Conservation (phyloP, 305 asterid genomes). For the Fraxinus sp. region DNA sequence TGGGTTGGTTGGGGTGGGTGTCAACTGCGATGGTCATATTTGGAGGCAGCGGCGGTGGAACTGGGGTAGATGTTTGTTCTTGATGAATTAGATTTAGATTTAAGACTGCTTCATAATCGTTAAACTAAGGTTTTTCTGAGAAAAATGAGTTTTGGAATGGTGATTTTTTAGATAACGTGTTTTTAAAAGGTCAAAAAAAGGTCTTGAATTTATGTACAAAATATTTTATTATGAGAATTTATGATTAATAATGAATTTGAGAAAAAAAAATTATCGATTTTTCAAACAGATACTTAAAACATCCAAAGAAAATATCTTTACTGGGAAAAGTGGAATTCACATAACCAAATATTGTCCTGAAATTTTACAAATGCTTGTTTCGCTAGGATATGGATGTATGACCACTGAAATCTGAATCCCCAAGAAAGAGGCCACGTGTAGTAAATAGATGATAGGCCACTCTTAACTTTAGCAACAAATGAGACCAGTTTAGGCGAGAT, state of each 20-base stretch:
- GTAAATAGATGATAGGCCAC: not conserved
- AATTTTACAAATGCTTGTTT: not conserved
- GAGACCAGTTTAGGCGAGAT: too few species aligned
- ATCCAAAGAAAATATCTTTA: not conserved
- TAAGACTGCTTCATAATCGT: not conserved
- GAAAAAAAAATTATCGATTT: too few species aligned
- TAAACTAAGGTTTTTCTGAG: not conserved
- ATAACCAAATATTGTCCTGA: not conserved
- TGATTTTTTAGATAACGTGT: too few species aligned
- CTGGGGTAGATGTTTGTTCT: not conserved
- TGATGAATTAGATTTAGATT: too few species aligned
- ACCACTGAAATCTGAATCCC: not conserved
- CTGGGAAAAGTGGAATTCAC: not conserved
- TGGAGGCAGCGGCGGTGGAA: not conserved
- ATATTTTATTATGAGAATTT: too few species aligned
- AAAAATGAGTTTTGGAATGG: too few species aligned
- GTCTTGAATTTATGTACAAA: too few species aligned
- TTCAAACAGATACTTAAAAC: not conserved
- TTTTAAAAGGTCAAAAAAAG: not conserved
- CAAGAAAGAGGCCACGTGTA: not conserved
- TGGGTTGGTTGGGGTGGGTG: not conserved
- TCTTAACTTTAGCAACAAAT: not conserved
- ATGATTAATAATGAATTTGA: too few species aligned
- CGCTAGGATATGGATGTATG: not conserved
- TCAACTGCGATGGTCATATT: not conserved